These are phyloP conservation scores for Platanus orientalis DNA, from an alignment of 164 flowering plant genomes.

Conservation along the genomic window DNA sequence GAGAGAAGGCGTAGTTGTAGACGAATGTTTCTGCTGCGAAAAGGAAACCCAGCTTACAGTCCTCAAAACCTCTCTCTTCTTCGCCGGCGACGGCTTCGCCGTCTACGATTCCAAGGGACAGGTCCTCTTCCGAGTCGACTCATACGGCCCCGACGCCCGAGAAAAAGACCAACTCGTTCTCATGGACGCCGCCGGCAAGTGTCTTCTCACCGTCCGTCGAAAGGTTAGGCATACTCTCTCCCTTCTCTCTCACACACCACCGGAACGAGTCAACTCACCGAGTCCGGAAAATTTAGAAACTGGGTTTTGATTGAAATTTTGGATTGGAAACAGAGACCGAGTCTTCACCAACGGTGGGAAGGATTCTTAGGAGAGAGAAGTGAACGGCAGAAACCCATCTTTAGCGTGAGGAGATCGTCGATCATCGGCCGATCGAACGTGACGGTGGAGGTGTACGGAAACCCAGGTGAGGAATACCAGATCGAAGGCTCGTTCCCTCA, in stretches of 20 bases:
- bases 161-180: slow-evolving; percentile 64
- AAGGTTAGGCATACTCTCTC: slow-evolving; percentile 44
- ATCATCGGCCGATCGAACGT: slow-evolving; percentile 75
- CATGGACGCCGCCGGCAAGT: slow-evolving; percentile 76
- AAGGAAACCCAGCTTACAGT: slow-evolving; percentile 80
- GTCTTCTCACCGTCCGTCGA: slow-evolving; percentile 79
- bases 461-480: slow-evolving; percentile 57
- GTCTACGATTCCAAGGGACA: slow-evolving; percentile 67
- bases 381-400: slow-evolving; percentile 75
- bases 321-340: slow-evolving; percentile 91
- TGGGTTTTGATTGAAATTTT: too few relatives aligned
- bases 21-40: slow-evolving; percentile 30
- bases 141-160: slow-evolving; percentile 59
- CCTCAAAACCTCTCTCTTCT: slow-evolving; percentile 70
- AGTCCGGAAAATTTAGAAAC: too few relatives aligned
- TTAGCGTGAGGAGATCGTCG: slow-evolving; percentile 83
- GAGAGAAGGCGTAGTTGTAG: slow-evolving; percentile 29
- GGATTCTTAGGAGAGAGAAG: slow-evolving; percentile 70
- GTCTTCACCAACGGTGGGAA: slow-evolving; percentile 90
- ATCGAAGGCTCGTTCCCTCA: slow-evolving; percentile 71
- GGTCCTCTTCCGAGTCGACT: slow-evolving; percentile 77
- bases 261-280: too few relatives aligned
- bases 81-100: slow-evolving; percentile 82
- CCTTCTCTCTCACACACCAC: not conserved
- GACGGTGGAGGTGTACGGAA: slow-evolving; percentile 66